Percentiles rank a stretch among this genome's conserved stretches.
Evolutionary conservation across 768 basidiomycete genomes (phyloP).

Genomic region (Kwoniella dejecticola): DNA sequence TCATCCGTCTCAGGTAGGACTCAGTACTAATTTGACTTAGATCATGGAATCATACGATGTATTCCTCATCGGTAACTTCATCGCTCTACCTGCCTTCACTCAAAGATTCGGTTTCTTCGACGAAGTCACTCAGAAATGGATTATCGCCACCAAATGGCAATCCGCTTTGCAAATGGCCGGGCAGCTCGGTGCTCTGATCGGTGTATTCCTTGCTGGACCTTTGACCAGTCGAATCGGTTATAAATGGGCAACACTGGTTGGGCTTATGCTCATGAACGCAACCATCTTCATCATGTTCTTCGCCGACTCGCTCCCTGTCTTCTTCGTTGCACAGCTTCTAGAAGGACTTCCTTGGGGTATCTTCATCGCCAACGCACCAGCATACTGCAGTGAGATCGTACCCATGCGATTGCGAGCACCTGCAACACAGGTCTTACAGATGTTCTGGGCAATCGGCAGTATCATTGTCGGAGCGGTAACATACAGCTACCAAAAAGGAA

Average conservation of each 20-base stretch:
- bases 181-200: conserved; percentile 45
- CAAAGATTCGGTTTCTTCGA: conserved; percentile 27
- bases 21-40: conserved; percentile 6
- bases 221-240: conserved; percentile 42
- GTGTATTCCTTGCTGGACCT: conserved; percentile 47
- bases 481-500: conserved; percentile 32
- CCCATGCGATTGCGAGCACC: conserved; percentile 48
- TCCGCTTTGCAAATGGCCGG: conserved; percentile 39
- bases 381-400: conserved; percentile 51
- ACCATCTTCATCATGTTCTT: conserved; percentile 47
- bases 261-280: conserved; percentile 39
- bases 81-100: conserved; percentile 37
- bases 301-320: conserved; percentile 40
- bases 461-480: conserved; percentile 51
- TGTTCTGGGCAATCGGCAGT: conserved; percentile 54
- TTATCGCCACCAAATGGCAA: conserved; percentile 44
- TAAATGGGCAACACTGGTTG: conserved; percentile 40
- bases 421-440: conserved; percentile 50
- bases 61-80: conserved; percentile 44
- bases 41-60: conserved; percentile 39
- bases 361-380: conserved; percentile 48
- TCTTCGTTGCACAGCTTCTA: conserved; percentile 45
- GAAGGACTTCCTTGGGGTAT: conserved; percentile 49
- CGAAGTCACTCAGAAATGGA: neutral
- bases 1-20: neutral